phyloP scores from a whole-genome alignment of 1,139 yeast genomes.

The Zygosaccharomyces sapae region DNA sequence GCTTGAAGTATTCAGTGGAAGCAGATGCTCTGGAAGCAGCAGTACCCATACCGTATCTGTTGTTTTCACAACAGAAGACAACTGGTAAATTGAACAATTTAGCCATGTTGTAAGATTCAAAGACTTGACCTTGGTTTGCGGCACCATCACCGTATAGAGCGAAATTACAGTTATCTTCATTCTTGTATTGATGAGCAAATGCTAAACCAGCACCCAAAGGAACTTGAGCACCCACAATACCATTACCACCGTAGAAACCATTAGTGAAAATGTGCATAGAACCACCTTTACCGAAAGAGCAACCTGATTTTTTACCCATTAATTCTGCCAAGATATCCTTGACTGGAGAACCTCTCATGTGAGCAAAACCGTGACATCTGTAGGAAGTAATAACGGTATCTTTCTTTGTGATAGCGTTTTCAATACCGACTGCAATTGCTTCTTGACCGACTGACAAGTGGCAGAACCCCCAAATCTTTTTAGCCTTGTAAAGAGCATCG shows the following conservation, averaged over 20 bases:
- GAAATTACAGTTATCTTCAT: conserved; percentile 77
- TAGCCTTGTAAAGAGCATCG: conserved; percentile 96
- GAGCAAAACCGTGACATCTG: conserved; percentile 98
- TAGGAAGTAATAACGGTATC: conserved; percentile 94
- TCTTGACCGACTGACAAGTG: conserved; percentile 98
- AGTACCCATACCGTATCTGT: conserved; percentile 99
- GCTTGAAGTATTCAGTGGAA: conserved; percentile 92
- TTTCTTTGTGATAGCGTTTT: conserved; percentile 77
- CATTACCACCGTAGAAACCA: conserved; percentile 97
- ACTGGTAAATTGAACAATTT: conserved; percentile 96
- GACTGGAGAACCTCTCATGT: conserved; percentile 91
- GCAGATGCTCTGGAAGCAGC: conserved; percentile 96
- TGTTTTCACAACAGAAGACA: conserved; percentile 94
- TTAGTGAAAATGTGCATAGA: conserved; percentile 98
- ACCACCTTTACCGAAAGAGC: conserved; percentile 96
- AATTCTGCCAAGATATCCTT: conserved; percentile 88
- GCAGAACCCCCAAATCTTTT: conserved; percentile 97
- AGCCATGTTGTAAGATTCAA: conserved; percentile 97
- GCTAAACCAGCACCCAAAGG: conserved; percentile 97
- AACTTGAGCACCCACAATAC: conserved; percentile 99
- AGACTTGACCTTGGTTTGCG: conserved; percentile 97
- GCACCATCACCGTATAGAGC: conserved; percentile 98
- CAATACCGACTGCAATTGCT: conserved; percentile 98
- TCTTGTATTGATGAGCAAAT: conserved; percentile 91
- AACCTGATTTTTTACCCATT: conserved; percentile 95